Conservation (phyloP, 106 monocot genomes). For the Cymbidium sinense region DNA sequence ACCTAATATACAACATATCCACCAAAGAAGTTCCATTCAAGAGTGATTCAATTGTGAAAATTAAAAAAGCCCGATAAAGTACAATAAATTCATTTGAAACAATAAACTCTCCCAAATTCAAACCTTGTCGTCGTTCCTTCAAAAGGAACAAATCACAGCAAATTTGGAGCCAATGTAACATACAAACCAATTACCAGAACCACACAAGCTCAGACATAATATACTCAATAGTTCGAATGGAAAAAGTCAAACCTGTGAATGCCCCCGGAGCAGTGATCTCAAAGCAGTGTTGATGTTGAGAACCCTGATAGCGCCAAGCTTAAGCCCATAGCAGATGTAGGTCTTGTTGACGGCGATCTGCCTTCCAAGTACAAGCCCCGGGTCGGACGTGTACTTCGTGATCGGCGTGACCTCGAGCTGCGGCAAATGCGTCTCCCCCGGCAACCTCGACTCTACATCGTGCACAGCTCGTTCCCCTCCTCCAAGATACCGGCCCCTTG, state of each 20-base stretch:
- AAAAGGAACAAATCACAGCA: not conserved
- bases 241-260: slow-evolving; percentile 58
- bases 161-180: not conserved
- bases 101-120: not conserved
- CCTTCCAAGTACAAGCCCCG: slow-evolving; percentile 85
- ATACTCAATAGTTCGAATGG: not conserved
- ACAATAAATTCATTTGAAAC: not conserved
- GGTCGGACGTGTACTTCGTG: slow-evolving; percentile 90
- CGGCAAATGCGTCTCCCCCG: slow-evolving; percentile 64
- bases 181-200: not conserved
- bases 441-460: slow-evolving; percentile 69
- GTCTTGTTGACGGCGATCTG: slow-evolving; percentile 94
- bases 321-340: slow-evolving; percentile 93
- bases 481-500: slow-evolving; percentile 56
- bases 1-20: not conserved
- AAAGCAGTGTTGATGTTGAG: slow-evolving; percentile 92
- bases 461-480: slow-evolving; percentile 51
- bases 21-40: not conserved
- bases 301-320: slow-evolving; percentile 75
- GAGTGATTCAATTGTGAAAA: not conserved
- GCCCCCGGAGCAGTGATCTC: slow-evolving; percentile 81
- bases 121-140: not conserved
- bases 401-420: slow-evolving; percentile 98
- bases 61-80: not conserved
- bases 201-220: not conserved